Percentiles rank a stretch among this genome's conserved stretches.
phyloP scores from a whole-genome alignment of 1,284 basidiomycete genomes.

The Ganoderma meredithae region DNA sequence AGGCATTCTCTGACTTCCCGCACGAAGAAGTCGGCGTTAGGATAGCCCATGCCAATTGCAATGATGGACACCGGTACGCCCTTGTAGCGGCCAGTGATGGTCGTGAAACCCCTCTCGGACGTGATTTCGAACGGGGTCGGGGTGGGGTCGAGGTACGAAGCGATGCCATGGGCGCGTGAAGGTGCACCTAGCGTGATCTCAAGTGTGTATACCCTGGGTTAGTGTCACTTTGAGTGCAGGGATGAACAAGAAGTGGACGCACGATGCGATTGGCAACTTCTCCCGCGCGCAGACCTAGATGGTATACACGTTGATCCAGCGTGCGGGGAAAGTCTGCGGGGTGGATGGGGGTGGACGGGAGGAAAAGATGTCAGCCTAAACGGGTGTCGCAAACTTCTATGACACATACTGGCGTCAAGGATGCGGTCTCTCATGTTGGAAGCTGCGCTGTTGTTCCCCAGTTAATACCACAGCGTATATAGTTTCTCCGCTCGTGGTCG shows the following conservation, averaged over 20 bases:
- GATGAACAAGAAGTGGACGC: slow-evolving; percentile 36
- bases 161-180: slow-evolving; percentile 70
- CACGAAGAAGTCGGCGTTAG: slow-evolving; percentile 87
- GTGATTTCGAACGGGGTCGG: slow-evolving; percentile 67
- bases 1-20: slow-evolving; percentile 83
- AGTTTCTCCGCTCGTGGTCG: slow-evolving; percentile 5
- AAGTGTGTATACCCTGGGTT: slow-evolving; percentile 6
- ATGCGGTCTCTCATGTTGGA: slow-evolving; percentile 61
- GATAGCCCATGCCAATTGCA: slow-evolving; percentile 85
- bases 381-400: slow-evolving; percentile 15
- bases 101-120: slow-evolving; percentile 83
- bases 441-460: slow-evolving; percentile 13
- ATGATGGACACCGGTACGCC: slow-evolving; percentile 76
- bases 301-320: slow-evolving; percentile 75
- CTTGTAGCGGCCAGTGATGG: slow-evolving; percentile 80
- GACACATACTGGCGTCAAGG: slow-evolving; percentile 64
- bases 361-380: slow-evolving; percentile 13
- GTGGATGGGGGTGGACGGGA: slow-evolving; percentile 8
- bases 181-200: slow-evolving; percentile 82
- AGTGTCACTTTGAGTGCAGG: slow-evolving; percentile 12
- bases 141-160: slow-evolving; percentile 62
- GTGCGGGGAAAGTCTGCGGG: slow-evolving; percentile 78
- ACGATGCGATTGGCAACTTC: slow-evolving; percentile 87
- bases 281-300: slow-evolving; percentile 76
- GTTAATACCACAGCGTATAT: background rate